These are phyloP conservation scores for Geranomyces variabilis DNA, from an alignment of 192 early-diverging fungal genomes.

Conservation along the genomic window DNA sequence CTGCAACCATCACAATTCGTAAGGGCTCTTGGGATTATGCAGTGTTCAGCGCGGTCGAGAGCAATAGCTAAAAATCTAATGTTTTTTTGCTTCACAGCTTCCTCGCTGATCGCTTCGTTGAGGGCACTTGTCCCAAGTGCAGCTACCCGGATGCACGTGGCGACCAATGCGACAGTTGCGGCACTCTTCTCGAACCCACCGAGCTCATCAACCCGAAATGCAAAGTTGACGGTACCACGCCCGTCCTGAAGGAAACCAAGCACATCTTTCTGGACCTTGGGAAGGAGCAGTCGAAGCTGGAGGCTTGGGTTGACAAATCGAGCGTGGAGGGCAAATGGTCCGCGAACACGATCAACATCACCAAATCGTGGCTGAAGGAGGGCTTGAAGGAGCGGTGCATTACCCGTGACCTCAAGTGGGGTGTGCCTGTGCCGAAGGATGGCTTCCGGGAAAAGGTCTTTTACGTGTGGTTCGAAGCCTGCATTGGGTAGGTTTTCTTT, in stretches of 20 bases:
- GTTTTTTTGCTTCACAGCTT: conserved; percentile 60
- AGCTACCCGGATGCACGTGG: conserved; percentile 79
- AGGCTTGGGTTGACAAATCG: conserved; percentile 74
- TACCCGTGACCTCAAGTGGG: conserved; percentile 99
- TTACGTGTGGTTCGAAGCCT: conserved; percentile 99
- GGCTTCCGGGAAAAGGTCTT: conserved; percentile 93
- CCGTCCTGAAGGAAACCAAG: conserved; percentile 78
- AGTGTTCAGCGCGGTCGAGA: not conserved
- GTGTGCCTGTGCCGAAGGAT: conserved; percentile 84
- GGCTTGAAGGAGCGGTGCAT: conserved; percentile 93
- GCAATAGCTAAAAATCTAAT: not conserved
- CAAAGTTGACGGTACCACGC: conserved; percentile 84
- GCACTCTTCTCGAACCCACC: conserved; percentile 84
- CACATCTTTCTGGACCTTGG: conserved; percentile 91
- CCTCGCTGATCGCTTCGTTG: conserved; percentile 97
- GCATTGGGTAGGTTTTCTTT: conserved; percentile 69
- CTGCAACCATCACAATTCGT: conserved; percentile 79
- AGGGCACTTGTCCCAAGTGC: conserved; percentile 94
- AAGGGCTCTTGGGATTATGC: no score
- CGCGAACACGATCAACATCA: conserved; percentile 83
- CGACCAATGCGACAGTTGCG: conserved; percentile 98
- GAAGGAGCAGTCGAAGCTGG: conserved; percentile 73
- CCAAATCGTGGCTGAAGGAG: conserved; percentile 90
- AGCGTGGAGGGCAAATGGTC: conserved; percentile 78
- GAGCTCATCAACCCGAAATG: conserved; percentile 94